Evolutionary conservation across 768 basidiomycete species (phyloP).

Genomic region (Rhizopogon vesiculosus): DNA sequence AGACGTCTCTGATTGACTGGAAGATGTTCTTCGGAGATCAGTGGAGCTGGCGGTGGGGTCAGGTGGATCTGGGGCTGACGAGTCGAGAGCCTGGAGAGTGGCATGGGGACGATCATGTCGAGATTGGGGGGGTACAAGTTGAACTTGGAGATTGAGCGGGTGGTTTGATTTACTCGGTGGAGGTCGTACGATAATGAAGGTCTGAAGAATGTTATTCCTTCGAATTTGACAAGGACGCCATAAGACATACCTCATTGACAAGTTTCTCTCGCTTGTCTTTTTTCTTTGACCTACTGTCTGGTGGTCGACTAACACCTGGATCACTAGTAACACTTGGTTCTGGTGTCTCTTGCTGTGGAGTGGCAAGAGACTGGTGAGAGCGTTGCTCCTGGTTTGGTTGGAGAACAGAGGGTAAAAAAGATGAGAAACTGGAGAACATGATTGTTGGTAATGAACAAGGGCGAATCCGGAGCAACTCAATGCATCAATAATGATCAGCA

Average conservation of each 20-base stretch:
- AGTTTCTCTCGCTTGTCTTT: conserved; percentile 40
- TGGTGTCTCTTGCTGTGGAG: conserved; percentile 7
- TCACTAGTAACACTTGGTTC: conserved; percentile 4
- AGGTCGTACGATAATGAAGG: conserved; percentile 88
- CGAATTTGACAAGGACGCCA: conserved; percentile 4
- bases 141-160: conserved; percentile 86
- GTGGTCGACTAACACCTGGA: background rate
- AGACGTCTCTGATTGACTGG: conserved; percentile 49
- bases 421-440: conserved; percentile 53
- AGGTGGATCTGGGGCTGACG: conserved; percentile 25
- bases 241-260: conserved; percentile 41
- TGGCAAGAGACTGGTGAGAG: conserved; percentile 17
- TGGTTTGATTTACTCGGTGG: conserved; percentile 84
- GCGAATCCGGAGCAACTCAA: background rate
- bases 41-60: conserved; percentile 13
- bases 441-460: background rate
- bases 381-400: conserved; percentile 26
- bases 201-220: conserved; percentile 38
- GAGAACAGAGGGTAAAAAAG: conserved; percentile 45
- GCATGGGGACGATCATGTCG: conserved; percentile 31
- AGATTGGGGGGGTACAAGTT: conserved; percentile 69
- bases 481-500: background rate
- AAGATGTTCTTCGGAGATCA: conserved; percentile 26
- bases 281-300: conserved; percentile 36
- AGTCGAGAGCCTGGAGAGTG: conserved; percentile 42